These are phyloP conservation scores for Globisporangium perplexum DNA, from an alignment of 352 stramenopile genomes.

Conservation along the genomic window DNA sequence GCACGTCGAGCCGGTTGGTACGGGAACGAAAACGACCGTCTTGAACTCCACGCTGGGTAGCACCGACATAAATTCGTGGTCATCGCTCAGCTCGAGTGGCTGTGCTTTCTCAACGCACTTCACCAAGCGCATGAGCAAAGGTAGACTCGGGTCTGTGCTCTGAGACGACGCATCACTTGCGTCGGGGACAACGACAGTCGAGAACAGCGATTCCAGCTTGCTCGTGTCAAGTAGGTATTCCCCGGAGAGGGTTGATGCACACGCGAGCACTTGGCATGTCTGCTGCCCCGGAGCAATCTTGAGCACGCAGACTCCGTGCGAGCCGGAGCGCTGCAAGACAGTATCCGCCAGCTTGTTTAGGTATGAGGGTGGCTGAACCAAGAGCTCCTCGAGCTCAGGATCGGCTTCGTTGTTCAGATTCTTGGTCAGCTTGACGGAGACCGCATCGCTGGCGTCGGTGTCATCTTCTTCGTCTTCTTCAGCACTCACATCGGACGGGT, in stretches of 20 bases:
- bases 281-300: constrained; percentile 36
- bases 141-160: background rate
- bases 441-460: constrained; percentile 9
- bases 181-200: background rate
- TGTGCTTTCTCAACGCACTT: constrained; percentile 27
- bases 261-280: constrained; percentile 28
- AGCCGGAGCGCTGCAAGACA: constrained; percentile 17
- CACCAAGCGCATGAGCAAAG: constrained; percentile 32
- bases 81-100: constrained; percentile 32
- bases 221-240: background rate
- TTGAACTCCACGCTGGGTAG: constrained; percentile 14
- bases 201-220: constrained; percentile 13
- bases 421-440: constrained; percentile 7
- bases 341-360: constrained; percentile 23
- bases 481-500: background rate
- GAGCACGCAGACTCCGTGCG: constrained; percentile 41
- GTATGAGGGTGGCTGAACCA: constrained; percentile 28
- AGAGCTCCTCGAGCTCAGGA: constrained; percentile 18
- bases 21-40: constrained; percentile 41
- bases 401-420: constrained; percentile 18
- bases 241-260: constrained; percentile 7
- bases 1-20: constrained; percentile 28
- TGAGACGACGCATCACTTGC: background rate
- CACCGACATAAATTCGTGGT: constrained; percentile 20
- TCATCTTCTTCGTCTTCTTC: constrained; percentile 1